Percentiles rank a stretch among this genome's conserved stretches.
Evolutionary conservation across 176 grass and related monocot species (phyloP).

Genomic region (Hordeum marinum): DNA sequence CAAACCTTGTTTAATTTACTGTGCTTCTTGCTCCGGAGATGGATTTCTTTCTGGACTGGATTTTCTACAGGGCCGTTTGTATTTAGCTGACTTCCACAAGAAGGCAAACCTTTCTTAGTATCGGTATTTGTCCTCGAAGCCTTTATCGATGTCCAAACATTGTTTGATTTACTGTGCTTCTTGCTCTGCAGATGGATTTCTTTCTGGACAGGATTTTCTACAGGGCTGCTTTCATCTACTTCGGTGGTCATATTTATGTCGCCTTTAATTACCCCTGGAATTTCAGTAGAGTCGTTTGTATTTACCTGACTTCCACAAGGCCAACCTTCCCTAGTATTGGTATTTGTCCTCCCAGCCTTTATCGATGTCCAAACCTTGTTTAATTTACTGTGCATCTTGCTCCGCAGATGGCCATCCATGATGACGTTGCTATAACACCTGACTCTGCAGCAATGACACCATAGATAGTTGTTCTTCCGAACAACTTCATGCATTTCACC

Average conservation of each 20-base stretch:
- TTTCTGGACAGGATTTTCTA: not conserved
- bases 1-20: conserved; percentile 25
- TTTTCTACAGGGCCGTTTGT: not conserved
- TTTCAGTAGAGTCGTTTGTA: not conserved
- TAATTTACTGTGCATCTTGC: conserved; percentile 36
- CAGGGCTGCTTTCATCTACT: not conserved
- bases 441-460: conserved; percentile 37
- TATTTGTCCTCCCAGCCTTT: conserved; percentile 5
- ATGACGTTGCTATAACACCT: not conserved
- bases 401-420: conserved; percentile 44
- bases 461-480: conserved; percentile 21
- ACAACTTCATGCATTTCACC: conserved; percentile 35
- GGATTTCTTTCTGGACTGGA: too few species aligned
- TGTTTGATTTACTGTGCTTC: conserved; percentile 28
- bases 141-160: conserved; percentile 27
- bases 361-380: conserved; percentile 31
- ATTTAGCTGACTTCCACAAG: not conserved
- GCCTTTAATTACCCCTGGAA: not conserved
- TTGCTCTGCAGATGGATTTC: conserved; percentile 37
- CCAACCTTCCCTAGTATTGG: not conserved
- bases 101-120: not conserved
- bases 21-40: too few species aligned
- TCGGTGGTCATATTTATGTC: not conserved
- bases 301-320: not conserved
- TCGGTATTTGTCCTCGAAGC: not conserved